These are phyloP conservation scores for Aspergillus diversus DNA, from an alignment of 495 filamentous ascomycete species.

Conservation along the genomic window DNA sequence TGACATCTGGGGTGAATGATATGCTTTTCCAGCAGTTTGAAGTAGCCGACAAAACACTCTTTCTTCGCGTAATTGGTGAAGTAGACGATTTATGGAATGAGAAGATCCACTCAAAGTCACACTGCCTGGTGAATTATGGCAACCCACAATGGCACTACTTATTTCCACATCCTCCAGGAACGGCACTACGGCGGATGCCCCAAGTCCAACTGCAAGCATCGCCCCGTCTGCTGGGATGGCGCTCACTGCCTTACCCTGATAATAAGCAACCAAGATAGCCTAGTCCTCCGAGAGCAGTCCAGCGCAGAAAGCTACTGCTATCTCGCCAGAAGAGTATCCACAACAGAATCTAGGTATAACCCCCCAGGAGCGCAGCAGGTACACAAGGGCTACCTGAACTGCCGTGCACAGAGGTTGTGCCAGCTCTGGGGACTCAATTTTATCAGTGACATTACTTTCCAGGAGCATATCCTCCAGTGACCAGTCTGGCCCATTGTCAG, in stretches of 20 bases:
- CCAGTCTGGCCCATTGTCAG: too few species aligned
- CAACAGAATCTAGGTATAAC: constrained; percentile 22
- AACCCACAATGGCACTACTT: constrained; percentile 15
- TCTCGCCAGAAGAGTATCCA: constrained; percentile 31
- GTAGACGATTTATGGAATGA: too few species aligned
- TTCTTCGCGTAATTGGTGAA: too few species aligned
- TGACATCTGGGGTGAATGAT: constrained; percentile 9
- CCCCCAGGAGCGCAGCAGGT: constrained; percentile 17
- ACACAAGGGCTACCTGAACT: constrained; percentile 24
- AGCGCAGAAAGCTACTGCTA: constrained; percentile 32
- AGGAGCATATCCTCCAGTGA: too few species aligned
- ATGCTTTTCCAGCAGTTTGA: constrained; percentile 7
- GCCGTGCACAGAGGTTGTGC: constrained; percentile 25
- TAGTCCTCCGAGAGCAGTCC: constrained; percentile 10
- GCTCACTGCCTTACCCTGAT: constrained; percentile 9
- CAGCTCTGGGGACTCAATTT: constrained; percentile 8
- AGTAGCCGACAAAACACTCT: background rate
- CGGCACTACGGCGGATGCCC: constrained; percentile 12
- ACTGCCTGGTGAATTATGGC: constrained; percentile 32
- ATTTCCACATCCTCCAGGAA: constrained; percentile 20
- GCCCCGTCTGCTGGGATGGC: background rate
- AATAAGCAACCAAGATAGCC: constrained; percentile 25
- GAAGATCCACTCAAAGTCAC: constrained; percentile 23
- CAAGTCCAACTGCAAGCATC: constrained; percentile 38
- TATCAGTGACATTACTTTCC: background rate